phyloP scores from a whole-genome alignment of 2,329 filamentous ascomycete species.

The Sporothrix mexicana region DNA sequence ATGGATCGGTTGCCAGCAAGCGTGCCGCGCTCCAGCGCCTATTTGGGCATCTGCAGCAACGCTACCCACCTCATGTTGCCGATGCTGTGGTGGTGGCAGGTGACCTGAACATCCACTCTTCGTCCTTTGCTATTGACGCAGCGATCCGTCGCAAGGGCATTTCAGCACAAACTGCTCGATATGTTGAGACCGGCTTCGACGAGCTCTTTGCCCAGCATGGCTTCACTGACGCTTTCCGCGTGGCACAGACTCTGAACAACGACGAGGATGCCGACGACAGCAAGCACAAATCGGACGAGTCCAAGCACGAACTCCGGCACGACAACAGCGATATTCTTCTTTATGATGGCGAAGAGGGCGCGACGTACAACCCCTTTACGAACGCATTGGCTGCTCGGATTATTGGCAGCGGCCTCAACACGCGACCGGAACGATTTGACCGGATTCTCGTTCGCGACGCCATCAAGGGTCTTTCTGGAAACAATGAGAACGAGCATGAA shows the following conservation, averaged over 20 bases:
- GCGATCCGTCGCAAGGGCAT: conserved; percentile 60
- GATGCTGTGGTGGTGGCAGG: conserved; percentile 65
- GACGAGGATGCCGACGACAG: conserved; percentile 48
- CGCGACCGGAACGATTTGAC: conserved; percentile 69
- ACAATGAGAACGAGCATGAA: not conserved
- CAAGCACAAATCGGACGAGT: conserved; percentile 41
- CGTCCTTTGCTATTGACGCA: conserved; percentile 58
- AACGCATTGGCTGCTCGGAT: conserved; percentile 62
- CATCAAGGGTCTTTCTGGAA: not conserved
- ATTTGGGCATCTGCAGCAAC: conserved; percentile 51
- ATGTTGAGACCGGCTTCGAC: conserved; percentile 54
- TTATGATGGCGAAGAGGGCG: conserved; percentile 66
- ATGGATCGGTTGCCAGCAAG: conserved; percentile 63
- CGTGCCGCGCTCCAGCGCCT: conserved; percentile 61
- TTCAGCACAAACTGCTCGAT: conserved; percentile 53
- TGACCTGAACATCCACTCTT: conserved; percentile 70
- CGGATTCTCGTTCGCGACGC: conserved; percentile 60
- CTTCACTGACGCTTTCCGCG: conserved; percentile 60
- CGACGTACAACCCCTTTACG: conserved; percentile 65
- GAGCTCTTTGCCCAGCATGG: conserved; percentile 51
- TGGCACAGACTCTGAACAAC: conserved; percentile 50
- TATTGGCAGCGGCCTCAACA: conserved; percentile 54
- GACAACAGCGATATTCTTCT: conserved; percentile 36
- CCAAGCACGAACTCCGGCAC: conserved; percentile 36
- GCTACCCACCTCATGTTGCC: conserved; percentile 44